A percentile compares a stretch with the other conserved stretches of the same genome.
Evolutionary conservation across 805 yeast genomes (phyloP).

Genomic region (Zygoascus tannicola): DNA sequence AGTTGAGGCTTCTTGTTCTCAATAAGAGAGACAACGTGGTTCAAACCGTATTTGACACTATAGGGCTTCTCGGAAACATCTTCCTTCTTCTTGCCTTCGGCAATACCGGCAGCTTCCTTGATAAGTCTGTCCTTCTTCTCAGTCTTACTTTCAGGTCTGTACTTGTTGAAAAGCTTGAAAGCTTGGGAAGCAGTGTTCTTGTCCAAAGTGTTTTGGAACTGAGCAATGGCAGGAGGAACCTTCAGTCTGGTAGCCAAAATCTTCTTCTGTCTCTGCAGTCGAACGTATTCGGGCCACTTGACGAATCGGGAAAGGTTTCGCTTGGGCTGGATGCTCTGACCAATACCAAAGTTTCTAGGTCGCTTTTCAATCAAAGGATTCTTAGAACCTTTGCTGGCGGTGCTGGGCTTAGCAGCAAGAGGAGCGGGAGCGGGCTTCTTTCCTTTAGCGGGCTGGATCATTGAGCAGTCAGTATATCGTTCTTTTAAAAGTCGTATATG

Average conservation of each 20-base stretch:
- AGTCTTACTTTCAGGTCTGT: conserved; percentile 95
- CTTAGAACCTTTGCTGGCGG: conserved; percentile 32
- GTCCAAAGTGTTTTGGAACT: conserved; percentile 92
- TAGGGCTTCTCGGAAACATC: conserved; percentile 96
- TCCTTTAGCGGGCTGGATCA: conserved; percentile 26
- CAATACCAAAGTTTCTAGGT: conserved; percentile 93
- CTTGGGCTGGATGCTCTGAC: conserved; percentile 93
- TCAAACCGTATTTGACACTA: conserved; percentile 95
- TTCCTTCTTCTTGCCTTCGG: conserved; percentile 95
- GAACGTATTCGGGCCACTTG: conserved; percentile 98
- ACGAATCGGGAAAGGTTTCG: conserved; percentile 95
- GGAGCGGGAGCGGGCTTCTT: conserved; percentile 98
- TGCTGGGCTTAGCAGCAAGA: conserved; percentile 57
- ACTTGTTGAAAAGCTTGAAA: conserved; percentile 96
- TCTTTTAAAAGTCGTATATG: neutral
- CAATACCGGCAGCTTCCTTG: conserved; percentile 98
- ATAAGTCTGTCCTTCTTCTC: conserved; percentile 99
- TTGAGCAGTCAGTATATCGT: conserved; percentile 20
- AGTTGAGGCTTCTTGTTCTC: conserved; percentile 99
- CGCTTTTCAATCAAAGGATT: conserved; percentile 86
- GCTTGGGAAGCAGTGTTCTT: conserved; percentile 98
- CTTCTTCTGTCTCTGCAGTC: conserved; percentile 98
- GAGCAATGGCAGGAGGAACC: conserved; percentile 98
- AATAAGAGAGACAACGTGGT: conserved; percentile 94
- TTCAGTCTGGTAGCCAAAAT: conserved; percentile 89